Conservation (phyloP, 495 filamentous ascomycete species). For the Collariella sp. region DNA sequence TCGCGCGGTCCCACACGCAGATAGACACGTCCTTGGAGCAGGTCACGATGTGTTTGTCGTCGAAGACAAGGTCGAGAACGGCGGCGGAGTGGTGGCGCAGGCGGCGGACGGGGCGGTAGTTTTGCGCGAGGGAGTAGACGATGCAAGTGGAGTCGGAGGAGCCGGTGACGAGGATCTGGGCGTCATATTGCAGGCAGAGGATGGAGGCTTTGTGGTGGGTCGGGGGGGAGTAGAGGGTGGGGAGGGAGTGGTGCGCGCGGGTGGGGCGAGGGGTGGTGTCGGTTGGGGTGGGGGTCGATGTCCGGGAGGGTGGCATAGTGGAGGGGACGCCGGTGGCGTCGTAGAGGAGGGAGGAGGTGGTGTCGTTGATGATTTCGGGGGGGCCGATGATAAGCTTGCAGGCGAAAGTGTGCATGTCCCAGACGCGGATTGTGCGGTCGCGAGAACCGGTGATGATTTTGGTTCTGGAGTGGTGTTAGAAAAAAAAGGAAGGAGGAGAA, state of each 20-base stretch:
- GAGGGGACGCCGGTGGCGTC: constrained; percentile 33
- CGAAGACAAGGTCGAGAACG: constrained; percentile 87
- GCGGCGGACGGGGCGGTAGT: constrained; percentile 68
- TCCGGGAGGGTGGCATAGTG: constrained; percentile 44
- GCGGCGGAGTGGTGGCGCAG: constrained; percentile 72
- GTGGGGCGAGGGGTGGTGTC: constrained; percentile 13
- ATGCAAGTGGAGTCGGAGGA: constrained; percentile 90
- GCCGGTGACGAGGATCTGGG: constrained; percentile 84
- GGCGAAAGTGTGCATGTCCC: constrained; percentile 80
- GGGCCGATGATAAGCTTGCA: constrained; percentile 73
- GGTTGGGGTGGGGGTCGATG: constrained; percentile 12
- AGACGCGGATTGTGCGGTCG: constrained; percentile 88
- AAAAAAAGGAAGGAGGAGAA: neutral
- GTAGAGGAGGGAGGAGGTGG: constrained; percentile 30
- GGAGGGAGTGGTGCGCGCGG: constrained; percentile 35
- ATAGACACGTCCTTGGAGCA: constrained; percentile 92
- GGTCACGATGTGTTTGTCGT: constrained; percentile 84
- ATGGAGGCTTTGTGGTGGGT: constrained; percentile 79
- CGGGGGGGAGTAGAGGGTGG: constrained; percentile 40
- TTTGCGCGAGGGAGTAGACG: constrained; percentile 71
- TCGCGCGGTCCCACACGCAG: constrained; percentile 84
- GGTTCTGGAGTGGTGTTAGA: constrained; percentile 45
- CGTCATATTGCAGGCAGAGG: constrained; percentile 89
- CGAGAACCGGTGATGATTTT: constrained; percentile 97
- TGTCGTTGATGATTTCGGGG: constrained; percentile 39